Evolutionary conservation across 139 green algal genomes (phyloP), one percentile per base, ranked within the genome.

Genomic region (Chlamydomonas sp.): DNA sequence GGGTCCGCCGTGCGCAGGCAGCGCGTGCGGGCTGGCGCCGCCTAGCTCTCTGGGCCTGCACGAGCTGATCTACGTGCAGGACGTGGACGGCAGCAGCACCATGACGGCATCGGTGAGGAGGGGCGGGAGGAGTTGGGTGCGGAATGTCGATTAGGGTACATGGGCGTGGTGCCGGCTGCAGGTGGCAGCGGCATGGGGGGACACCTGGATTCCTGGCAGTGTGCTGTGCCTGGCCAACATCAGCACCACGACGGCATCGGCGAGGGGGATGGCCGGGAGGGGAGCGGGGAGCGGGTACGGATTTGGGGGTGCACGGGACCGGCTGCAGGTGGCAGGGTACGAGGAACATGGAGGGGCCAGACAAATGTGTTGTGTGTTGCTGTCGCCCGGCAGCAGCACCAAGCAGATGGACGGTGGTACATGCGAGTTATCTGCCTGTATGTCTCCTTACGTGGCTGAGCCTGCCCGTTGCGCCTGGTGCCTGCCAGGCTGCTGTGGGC

Each of bases 81-180:
- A n/a, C 12, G 71, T 86, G 82, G 82, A 79, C 69, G 81, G 71
- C 59, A 86, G 82, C 71, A 86, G 82, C 71, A 86, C 60, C 61
- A 74, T 86, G 71, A 61, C 12, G 6, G 66, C 15, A 4, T 77
- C 15, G 58, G 64, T 4, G 5, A 20, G 49, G 78, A 61, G 78
- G 20, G 78, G 17, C 2, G 4, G 4, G 60, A 2, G 60, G 59
- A 60, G 59, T 3, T 57, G 14, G 16, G 60, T 14, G 77, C 61
- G 49, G 10, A 18, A 9, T 9, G 0, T 2, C 0, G 62, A 1
- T 57, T 2, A 6, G 5, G 16, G 6, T 63, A 71, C 14, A 4
- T 72, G 49, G 16, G 14, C 17, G 2, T 63, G 20, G n/a, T 4
- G 3, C 7, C 3, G 10, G n/a, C 66, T 18, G 10, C 10, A 71